Base-by-base conservation (phyloP, 257 asterid species). In the Nemophila menziesii region DNA sequence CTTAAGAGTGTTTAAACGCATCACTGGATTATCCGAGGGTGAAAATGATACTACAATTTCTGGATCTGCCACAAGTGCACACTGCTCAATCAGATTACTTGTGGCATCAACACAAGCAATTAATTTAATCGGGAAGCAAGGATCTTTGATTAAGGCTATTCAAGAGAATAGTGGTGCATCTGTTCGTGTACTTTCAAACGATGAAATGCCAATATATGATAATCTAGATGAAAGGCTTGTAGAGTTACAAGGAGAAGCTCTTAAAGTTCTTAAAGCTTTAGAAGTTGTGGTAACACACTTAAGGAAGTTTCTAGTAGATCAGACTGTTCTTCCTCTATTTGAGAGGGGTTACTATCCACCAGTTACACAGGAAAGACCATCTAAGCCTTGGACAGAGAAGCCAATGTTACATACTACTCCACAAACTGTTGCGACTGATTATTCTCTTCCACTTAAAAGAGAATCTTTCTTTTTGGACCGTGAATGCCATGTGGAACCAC, bases 251-350 rank as follows among this genome's bases (percentile, higher is more conserved):
- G 97, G 93, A 14, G 94, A 86, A 63, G 73, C 75, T 53, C 46
- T 56, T 51, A 82, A 86, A 64, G 93, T 86, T 43, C 78, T 74
- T 20, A 71, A 62, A 58, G 96, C 94, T 12, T 58, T 82, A 54
- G 94, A 75, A 52, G 90, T 77, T 50, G 93, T 82, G 19, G 69
- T 86, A 39, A 66, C 74, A 27, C 94, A 77, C 42, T 75, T 86
- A 49, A 77, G 97, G 51, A 82, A 77, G 64, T 86, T 86, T 49
- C 57, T 86, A 68, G 92, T 86, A 41, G 94, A 82, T 74, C 93
- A 77, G 13, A 75, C 73, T 37, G 76, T 86, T 56, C 72, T 86
- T 43, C 93, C 97, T 17, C 57, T 86, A 38, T 79, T 86, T 45
- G 94, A 82, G 70, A 79, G 82, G 63, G 72, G 55, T 54, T 57